Percentiles rank a stretch among this genome's conserved stretches.
phyloP scores from a whole-genome alignment of 83 land plant genomes.

The Diphasiastrum complanatum region DNA sequence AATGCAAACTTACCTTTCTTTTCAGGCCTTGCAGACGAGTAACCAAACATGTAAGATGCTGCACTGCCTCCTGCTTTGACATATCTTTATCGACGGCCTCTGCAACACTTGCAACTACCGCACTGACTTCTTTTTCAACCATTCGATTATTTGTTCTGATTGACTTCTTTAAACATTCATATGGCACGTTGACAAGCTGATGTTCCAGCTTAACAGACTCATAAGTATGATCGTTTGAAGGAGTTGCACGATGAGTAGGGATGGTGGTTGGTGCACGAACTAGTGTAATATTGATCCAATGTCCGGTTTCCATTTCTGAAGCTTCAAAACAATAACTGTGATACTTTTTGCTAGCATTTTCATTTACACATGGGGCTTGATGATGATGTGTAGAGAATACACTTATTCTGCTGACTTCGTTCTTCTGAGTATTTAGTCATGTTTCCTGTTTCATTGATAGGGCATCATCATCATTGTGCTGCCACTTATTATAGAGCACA shows the following conservation, averaged over 20 bases:
- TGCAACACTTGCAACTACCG: constrained; percentile 71
- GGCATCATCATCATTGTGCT: too few species aligned
- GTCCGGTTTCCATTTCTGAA: too few species aligned
- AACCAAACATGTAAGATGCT: constrained; percentile 74
- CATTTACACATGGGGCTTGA: too few species aligned
- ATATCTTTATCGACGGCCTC: constrained; percentile 45
- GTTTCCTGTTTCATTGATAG: too few species aligned
- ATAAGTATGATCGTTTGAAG: constrained; percentile 35
- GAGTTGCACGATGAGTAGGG: constrained; percentile 21
- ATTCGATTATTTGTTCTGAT: constrained; percentile 59
- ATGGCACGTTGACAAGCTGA: constrained; percentile 68
- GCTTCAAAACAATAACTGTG: too few species aligned
- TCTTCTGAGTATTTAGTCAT: too few species aligned
- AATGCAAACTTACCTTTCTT: constrained; percentile 59
- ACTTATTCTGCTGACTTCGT: too few species aligned
- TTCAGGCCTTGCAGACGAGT: constrained; percentile 93
- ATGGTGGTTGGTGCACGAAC: constrained; percentile 17
- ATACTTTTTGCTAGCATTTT: too few species aligned
- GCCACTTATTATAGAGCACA: too few species aligned
- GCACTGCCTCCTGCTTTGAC: constrained; percentile 67
- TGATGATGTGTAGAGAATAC: too few species aligned
- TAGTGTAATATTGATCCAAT: too few species aligned
- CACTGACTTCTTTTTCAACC: constrained; percentile 83
- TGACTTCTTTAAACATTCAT: constrained; percentile 91
- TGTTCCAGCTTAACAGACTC: constrained; percentile 90